Percentiles rank a stretch among this genome's conserved stretches.
These are phyloP conservation scores for Picea engelmannii DNA, from an alignment of 83 land plant species.

Conservation along the genomic window DNA sequence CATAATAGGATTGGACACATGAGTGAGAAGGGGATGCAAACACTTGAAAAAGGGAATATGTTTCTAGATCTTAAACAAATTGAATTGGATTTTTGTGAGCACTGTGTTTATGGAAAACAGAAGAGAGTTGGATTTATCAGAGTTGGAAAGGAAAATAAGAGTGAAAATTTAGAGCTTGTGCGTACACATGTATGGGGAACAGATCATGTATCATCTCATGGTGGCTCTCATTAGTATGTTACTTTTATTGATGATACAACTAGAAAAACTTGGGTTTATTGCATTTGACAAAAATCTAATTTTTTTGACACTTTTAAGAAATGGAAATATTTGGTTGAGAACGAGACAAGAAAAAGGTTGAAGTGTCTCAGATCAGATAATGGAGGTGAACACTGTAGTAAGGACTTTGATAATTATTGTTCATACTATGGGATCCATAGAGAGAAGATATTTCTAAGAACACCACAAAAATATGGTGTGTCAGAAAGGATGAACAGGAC, in stretches of 20 bases:
- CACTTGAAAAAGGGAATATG: not conserved
- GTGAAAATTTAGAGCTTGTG: not conserved
- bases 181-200: not conserved
- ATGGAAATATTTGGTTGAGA: not conserved
- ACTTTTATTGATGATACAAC: too few species aligned
- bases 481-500: not conserved
- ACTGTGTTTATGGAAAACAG: not conserved
- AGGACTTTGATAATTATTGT: not conserved
- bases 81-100: too few species aligned
- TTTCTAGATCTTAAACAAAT: not conserved
- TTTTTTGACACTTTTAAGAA: too few species aligned
- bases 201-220: not conserved
- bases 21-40: not conserved
- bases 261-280: too few species aligned
- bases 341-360: not conserved
- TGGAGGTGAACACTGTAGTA: not conserved
- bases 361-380: not conserved
- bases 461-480: not conserved
- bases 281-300: too few species aligned
- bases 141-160: not conserved
- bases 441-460: not conserved
- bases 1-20: too few species aligned
- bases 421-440: not conserved
- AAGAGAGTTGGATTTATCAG: not conserved
- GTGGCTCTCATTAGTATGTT: not conserved